Base-by-base conservation (phyloP, 768 basidiomycete genomes). In the Coprinellus micaceus region DNA sequence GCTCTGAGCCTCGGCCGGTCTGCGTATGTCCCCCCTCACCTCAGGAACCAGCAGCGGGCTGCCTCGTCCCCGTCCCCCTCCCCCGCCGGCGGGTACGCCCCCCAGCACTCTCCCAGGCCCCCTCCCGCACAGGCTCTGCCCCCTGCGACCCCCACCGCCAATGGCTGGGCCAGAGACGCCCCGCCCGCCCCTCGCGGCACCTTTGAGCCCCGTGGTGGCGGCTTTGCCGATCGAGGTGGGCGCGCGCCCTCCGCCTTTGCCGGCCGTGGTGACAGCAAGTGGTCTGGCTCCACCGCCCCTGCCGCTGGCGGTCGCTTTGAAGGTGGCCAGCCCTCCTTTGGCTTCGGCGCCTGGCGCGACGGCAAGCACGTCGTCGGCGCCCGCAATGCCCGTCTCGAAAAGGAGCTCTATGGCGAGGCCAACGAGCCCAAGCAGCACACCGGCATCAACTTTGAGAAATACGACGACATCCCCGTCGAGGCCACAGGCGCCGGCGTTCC, bases 401-500 rank as follows among this genome's bases (percentile, higher is more conserved):
- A 93, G 75, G 95, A 98, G 67, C 88, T 99, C 37, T 99, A 88
- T 64, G 97, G 97, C 53, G 94, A 96, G 60, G 80, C 81, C 39
- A 77, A 82, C 45, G 96, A 98, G 70, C 83, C 88, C 22, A 91
- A 91, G 68, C 89, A 97, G 71, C 87, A 93, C 69, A 96, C 95
- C 43, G 97, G 97, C 60, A 98, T 99, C 77, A 99, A 99, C 77
- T 99, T 99, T 68, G 97, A 99, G 77, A 97, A 97, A 74, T 99
- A 98, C 66, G 97, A 97, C 73, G 96, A 98, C 70, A 99, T 99
- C 68, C 97, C 97, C 60, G 95, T 99, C 63, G 97, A 98, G 75
- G 96, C 95, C 33, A 98, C 96, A 48, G 97, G 97, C 63, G 86
- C 87, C 58, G 91, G 89, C 64, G 96, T 98, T n/a, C 97, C 97